These are phyloP conservation scores for Phanerodontia chrysosporium DNA, from an alignment of 768 basidiomycete genomes.

Conservation along the genomic window DNA sequence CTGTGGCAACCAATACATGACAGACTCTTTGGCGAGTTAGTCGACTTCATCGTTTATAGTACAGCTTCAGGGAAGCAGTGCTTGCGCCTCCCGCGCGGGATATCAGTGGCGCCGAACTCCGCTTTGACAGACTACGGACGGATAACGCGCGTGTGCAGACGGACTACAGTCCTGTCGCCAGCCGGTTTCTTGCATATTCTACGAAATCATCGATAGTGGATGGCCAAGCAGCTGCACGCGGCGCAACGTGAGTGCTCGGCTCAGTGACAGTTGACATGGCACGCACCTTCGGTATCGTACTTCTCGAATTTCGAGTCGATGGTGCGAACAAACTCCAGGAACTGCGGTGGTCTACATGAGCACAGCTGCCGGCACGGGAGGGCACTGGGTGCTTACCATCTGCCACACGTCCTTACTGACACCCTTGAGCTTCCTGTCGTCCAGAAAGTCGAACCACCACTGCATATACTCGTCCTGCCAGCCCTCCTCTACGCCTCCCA, in stretches of 20 bases:
- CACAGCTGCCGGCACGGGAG: not conserved
- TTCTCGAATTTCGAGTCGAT: constrained; percentile 69
- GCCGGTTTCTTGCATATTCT: constrained; percentile 50
- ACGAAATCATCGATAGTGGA: constrained; percentile 86
- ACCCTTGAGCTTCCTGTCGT: constrained; percentile 61
- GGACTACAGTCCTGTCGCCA: constrained; percentile 14
- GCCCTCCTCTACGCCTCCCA: constrained; percentile 37
- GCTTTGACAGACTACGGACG: not conserved
- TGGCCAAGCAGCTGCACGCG: constrained; percentile 70
- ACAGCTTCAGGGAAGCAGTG: not conserved
- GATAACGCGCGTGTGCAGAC: not conserved
- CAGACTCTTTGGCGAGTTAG: not conserved
- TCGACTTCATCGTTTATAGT: not conserved
- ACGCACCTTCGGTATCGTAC: constrained; percentile 72
- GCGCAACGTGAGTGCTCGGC: not conserved
- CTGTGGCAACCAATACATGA: not conserved
- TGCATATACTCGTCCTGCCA: constrained; percentile 61
- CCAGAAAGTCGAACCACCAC: constrained; percentile 81
- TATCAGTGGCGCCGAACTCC: not conserved
- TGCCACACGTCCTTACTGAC: constrained; percentile 88
- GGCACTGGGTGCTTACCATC: constrained; percentile 52
- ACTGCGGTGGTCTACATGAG: constrained; percentile 36
- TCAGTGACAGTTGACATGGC: too few species aligned
- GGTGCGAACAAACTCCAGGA: constrained; percentile 72
- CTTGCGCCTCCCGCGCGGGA: not conserved